phyloP scores from a whole-genome alignment of 805 yeast species.

The Suhomyces sp. region DNA sequence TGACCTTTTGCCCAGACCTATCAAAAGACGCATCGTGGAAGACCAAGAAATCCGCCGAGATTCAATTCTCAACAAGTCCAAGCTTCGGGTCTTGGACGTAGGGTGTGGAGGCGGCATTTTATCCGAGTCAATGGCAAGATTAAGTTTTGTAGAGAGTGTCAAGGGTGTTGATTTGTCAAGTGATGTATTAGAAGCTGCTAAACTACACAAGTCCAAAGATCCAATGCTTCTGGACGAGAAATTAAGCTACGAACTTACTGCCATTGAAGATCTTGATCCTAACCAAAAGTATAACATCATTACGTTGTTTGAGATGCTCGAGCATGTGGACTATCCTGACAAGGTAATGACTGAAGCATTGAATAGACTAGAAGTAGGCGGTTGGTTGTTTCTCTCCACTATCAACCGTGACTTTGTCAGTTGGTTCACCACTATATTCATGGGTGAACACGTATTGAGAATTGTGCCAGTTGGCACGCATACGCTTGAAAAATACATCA shows the following conservation, averaged over 20 bases:
- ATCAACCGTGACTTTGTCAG: conserved; percentile 84
- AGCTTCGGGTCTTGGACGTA: conserved; percentile 67
- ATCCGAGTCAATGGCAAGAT: conserved; percentile 81
- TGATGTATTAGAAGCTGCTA: conserved; percentile 80
- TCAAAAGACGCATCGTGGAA: conserved; percentile 43
- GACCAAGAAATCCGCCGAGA: conserved; percentile 52
- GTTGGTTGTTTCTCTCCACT: conserved; percentile 83
- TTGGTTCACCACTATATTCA: conserved; percentile 88
- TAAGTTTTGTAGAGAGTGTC: conserved; percentile 59
- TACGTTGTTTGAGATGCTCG: conserved; percentile 91
- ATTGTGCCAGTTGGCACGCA: conserved; percentile 95
- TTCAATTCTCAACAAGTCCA: conserved; percentile 29
- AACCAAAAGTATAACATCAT: conserved; percentile 64
- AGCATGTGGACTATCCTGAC: conserved; percentile 87
- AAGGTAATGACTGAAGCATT: conserved; percentile 69
- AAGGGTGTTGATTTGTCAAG: conserved; percentile 82
- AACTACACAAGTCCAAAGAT: conserved; percentile 61
- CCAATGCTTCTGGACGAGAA: conserved; percentile 52
- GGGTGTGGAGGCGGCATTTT: conserved; percentile 99
- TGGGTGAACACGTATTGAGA: conserved; percentile 76
- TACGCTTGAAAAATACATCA: conserved; percentile 79
- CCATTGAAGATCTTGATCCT: conserved; percentile 56
- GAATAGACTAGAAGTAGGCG: conserved; percentile 68
- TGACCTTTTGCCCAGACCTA: conserved; percentile 59
- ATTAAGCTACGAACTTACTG: conserved; percentile 55